Evolutionary conservation across 106 monocot species (phyloP).

Genomic region (Dendrobium officinale): DNA sequence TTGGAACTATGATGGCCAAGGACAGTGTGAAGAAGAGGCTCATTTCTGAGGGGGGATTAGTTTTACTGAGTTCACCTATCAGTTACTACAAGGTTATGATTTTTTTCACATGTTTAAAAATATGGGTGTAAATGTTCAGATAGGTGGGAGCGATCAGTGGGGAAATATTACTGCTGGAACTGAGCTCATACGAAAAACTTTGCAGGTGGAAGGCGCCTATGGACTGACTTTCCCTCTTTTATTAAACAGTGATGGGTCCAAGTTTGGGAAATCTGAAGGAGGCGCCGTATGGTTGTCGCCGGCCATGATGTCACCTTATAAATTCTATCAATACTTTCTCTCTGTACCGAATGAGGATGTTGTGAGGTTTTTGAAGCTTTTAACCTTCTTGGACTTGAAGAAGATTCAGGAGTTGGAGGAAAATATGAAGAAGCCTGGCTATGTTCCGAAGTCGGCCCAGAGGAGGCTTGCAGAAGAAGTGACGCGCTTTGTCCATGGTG

Average conservation of each 20-base stretch:
- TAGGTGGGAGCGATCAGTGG: too few relatives aligned
- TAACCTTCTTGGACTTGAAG: slow-evolving; percentile 77
- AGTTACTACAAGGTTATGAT: too few relatives aligned
- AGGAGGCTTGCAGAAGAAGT: neutral
- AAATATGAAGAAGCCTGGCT: slow-evolving; percentile 57
- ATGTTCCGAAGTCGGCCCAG: slow-evolving; percentile 65
- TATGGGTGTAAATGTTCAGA: too few relatives aligned
- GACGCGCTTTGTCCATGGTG: slow-evolving; percentile 87
- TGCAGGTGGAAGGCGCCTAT: slow-evolving; percentile 50
- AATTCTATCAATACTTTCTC: slow-evolving; percentile 89
- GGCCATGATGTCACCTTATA: slow-evolving; percentile 68
- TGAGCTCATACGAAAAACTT: too few relatives aligned
- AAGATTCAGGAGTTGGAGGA: slow-evolving; percentile 71
- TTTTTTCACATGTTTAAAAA: too few relatives aligned
- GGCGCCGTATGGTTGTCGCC: slow-evolving; percentile 51
- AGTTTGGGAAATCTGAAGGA: slow-evolving; percentile 56
- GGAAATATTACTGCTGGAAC: too few relatives aligned
- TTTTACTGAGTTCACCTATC: too few relatives aligned
- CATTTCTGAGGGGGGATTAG: slow-evolving; percentile 23
- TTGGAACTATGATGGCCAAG: slow-evolving; percentile 87
- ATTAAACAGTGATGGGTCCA: slow-evolving; percentile 86
- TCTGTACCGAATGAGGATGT: slow-evolving; percentile 85
- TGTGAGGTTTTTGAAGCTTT: slow-evolving; percentile 71
- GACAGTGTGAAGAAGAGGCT: slow-evolving; percentile 90
- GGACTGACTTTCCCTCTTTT: slow-evolving; percentile 92